Evolutionary conservation across 1,139 yeast genomes (phyloP).

Genomic region (Candida pseudocylindracea): DNA sequence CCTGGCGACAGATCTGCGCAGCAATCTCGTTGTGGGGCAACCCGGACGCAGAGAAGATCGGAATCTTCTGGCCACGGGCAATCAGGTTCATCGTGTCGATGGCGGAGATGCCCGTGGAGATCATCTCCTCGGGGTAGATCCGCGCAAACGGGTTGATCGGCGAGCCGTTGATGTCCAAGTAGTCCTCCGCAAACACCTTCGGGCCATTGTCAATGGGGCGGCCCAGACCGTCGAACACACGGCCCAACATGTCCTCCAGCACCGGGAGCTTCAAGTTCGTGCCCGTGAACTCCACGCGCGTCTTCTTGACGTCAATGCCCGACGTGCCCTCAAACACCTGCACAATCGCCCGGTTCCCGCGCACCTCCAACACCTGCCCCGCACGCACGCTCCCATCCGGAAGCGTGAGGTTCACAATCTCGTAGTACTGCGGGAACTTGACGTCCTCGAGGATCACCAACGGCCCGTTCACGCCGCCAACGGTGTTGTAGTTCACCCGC

Average conservation of each 20-base stretch:
- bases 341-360: conserved; percentile 92
- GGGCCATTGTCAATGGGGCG: conserved; percentile 98
- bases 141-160: conserved; percentile 97
- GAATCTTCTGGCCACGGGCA: conserved; percentile 99
- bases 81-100: conserved; percentile 98
- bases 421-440: conserved; percentile 89
- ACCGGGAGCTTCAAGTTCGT: conserved; percentile 83
- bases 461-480: conserved; percentile 96
- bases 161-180: conserved; percentile 92
- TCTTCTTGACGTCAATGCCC: conserved; percentile 93
- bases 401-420: conserved; percentile 84
- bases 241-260: conserved; percentile 91
- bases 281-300: conserved; percentile 94
- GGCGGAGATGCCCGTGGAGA: conserved; percentile 94
- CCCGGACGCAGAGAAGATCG: conserved; percentile 97
- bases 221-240: conserved; percentile 98
- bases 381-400: conserved; percentile 92
- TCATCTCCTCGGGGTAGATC: conserved; percentile 99
- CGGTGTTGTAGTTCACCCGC: conserved; percentile 82
- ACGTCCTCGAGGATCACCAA: conserved; percentile 89
- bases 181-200: conserved; percentile 93
- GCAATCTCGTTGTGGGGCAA: conserved; percentile 99
- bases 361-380: conserved; percentile 95
- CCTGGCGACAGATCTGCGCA: conserved; percentile 99
- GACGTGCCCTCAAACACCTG: conserved; percentile 98